Conservation (phyloP, 805 yeast species). For the Teunomyces lycoperdinae region DNA sequence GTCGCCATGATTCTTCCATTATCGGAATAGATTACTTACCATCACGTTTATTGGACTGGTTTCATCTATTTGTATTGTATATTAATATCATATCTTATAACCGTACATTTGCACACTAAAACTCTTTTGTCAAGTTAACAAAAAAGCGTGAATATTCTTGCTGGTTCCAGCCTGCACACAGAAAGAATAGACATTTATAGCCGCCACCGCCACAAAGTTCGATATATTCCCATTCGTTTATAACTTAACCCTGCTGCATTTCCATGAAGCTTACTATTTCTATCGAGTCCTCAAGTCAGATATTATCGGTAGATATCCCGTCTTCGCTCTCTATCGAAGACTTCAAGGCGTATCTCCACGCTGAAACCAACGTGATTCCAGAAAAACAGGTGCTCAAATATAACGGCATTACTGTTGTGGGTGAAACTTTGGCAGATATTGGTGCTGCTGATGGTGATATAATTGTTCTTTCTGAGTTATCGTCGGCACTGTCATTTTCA, state of each 20-base stretch:
- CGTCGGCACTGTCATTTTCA: slow-evolving; percentile 8
- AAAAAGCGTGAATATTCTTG: not conserved
- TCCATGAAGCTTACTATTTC: slow-evolving; percentile 19
- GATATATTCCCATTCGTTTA: not conserved
- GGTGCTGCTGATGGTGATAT: slow-evolving; percentile 60
- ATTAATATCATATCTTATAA: not conserved
- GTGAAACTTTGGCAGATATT: slow-evolving; percentile 42
- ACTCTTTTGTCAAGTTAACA: not conserved
- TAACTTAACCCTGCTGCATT: not conserved
- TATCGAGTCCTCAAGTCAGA: slow-evolving; percentile 17
- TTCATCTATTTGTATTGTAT: not conserved
- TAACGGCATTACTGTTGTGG: slow-evolving; percentile 42
- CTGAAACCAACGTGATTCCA: slow-evolving; percentile 58
- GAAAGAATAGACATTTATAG: not conserved
- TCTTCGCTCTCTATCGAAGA: slow-evolving; percentile 63
- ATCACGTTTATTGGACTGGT: too few species aligned
- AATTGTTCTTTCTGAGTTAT: slow-evolving; percentile 36
- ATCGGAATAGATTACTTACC: not conserved
- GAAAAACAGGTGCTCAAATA: slow-evolving; percentile 46
- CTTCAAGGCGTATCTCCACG: slow-evolving; percentile 67
- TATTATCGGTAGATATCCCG: slow-evolving; percentile 58
- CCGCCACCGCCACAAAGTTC: not conserved
- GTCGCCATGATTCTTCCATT: slow-evolving; percentile 55
- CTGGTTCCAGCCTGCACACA: not conserved
- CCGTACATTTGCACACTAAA: not conserved